Base-by-base conservation (phyloP, 139 green algal species). In the Nannochloris sp. region DNA sequence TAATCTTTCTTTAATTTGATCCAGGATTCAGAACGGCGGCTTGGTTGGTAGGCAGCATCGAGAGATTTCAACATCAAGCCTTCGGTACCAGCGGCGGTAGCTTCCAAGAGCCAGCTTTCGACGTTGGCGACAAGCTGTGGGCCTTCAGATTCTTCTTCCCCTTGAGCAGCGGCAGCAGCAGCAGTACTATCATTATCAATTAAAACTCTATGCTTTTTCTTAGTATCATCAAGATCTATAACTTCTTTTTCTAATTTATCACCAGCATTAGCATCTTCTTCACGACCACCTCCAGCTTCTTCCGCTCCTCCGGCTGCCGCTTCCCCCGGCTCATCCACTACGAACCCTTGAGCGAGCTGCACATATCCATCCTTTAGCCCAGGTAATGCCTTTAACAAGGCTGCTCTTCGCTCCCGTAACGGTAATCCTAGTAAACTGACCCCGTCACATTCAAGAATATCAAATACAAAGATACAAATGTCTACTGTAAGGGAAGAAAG, bases 401-500 rank as follows among this genome's bases (percentile, higher is more conserved):
- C 38, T 9, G 27, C 47, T 2, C 82, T 64, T 2, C 89, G 61
- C 71, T 87, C 59, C 6, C 72, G 51, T 15, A 96, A 71, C 4
- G 82, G 71, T 48, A 54, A 34, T n/a, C 34, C 35, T 59, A 92
- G 44, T 55, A 95, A 73, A 36, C 70, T 36, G 25, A 59, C 8
- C 4, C 87, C 87, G 30, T 90, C 73, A n/a, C 79, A 51, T 19
- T 65, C 79, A 42, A 97, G 71, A 37, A 89, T 30, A 74, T 97
- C 91, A 70, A 97, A 97, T 29, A 81, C 79, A 68, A 94, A 97
- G 13, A 95, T 73, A 61, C 87, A 94, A 45, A 97, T 83, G n/a
- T 33, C 68, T 19, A 81, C 64, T 54, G 73, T 54, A 45, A 44
- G 13, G 35, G 33, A 32, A 2, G 30, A 19, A 34, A 23, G 9